Base-by-base conservation (phyloP, 768 basidiomycete genomes). In the Serendipita sp. region DNA sequence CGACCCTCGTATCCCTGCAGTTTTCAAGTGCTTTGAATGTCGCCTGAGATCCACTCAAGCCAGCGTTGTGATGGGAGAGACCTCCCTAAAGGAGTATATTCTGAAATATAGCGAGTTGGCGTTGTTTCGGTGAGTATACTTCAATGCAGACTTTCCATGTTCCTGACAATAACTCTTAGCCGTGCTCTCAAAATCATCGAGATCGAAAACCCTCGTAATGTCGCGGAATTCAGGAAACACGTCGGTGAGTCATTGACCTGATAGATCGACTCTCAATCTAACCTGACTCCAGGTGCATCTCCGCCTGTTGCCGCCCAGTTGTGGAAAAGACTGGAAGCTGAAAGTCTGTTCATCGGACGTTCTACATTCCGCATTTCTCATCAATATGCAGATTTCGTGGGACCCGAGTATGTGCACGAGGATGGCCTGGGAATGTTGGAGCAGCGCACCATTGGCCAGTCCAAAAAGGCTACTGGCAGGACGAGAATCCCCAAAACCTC, bases 1-100 rank as follows among this genome's bases (percentile, higher is more conserved):
- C 24, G 88, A 88, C 66, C 65, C 69, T 26, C 79, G 82, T 14
- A 73, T 90, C 44, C 87, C 86, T 1, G 62, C 70, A 0, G 74
- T 76, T 63, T 90, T 88, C 65, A 68, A 78, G 28, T 91, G 88
- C 72, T 85, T 90, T 71, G 83, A 86, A 66, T 91, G 89, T 70
- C 83, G 86, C 34, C 75, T 86, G 77, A 56, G 78, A 76, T 13
- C 86, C 87, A 42, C 65, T 66, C 72, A 77, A 42, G 82, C 81
- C 64, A 89, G 86, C 84, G 81, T 84, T 48, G 74, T 89, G 17
- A 83, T 88, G 67, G 78, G 81, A 62, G 73, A 77, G 42, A 78
- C 79, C 65, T 69, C 82, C 38, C 82, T 83, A 67, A 78, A 81
- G 58, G 73, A 75, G 62, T 81, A 87, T 72, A 74, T 86, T 30